Percentiles rank a stretch among this genome's conserved stretches.
Evolutionary conservation across 1,284 basidiomycete genomes (phyloP).

Genomic region (Boletus semigastroideus): DNA sequence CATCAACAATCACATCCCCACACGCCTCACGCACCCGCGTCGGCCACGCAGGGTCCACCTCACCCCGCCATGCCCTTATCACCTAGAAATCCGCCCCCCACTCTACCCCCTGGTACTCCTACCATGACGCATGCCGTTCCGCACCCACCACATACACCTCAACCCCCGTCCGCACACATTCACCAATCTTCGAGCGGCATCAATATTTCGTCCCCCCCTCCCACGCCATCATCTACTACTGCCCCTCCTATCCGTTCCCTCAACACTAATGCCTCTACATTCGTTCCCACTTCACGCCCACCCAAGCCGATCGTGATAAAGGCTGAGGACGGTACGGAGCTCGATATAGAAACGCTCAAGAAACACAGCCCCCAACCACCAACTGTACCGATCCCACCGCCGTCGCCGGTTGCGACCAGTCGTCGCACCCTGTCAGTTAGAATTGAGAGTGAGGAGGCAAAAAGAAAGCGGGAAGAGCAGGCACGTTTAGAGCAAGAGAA

Average conservation of each 20-base stretch:
- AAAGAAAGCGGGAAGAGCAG: slow-evolving; percentile 50
- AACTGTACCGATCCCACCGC: slow-evolving; percentile 43
- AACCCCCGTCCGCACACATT: slow-evolving; percentile 50
- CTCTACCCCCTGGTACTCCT: slow-evolving; percentile 62
- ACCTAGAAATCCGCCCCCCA: slow-evolving; percentile 57
- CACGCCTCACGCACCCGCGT: slow-evolving; percentile 28
- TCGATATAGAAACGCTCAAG: slow-evolving; percentile 54
- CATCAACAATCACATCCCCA: slow-evolving; percentile 41
- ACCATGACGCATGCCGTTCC: slow-evolving; percentile 58
- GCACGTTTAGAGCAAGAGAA: slow-evolving; percentile 46
- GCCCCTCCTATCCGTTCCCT: slow-evolving; percentile 44
- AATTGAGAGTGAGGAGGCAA: slow-evolving; percentile 59
- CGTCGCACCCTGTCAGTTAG: slow-evolving; percentile 41
- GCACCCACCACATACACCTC: slow-evolving; percentile 45
- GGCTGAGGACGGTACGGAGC: slow-evolving; percentile 54
- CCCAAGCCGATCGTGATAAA: slow-evolving; percentile 40
- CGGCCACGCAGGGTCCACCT: slow-evolving; percentile 38
- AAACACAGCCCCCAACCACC: slow-evolving; percentile 45
- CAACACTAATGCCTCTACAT: slow-evolving; percentile 61
- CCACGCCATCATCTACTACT: slow-evolving; percentile 57
- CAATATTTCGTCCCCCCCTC: slow-evolving; percentile 62
- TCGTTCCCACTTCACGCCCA: slow-evolving; percentile 48
- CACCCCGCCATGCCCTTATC: slow-evolving; percentile 56
- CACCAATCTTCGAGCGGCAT: slow-evolving; percentile 50
- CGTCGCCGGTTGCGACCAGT: slow-evolving; percentile 37